Conservation (phyloP, 208 protist genomes). For the Trichomonas vaginalis region DNA sequence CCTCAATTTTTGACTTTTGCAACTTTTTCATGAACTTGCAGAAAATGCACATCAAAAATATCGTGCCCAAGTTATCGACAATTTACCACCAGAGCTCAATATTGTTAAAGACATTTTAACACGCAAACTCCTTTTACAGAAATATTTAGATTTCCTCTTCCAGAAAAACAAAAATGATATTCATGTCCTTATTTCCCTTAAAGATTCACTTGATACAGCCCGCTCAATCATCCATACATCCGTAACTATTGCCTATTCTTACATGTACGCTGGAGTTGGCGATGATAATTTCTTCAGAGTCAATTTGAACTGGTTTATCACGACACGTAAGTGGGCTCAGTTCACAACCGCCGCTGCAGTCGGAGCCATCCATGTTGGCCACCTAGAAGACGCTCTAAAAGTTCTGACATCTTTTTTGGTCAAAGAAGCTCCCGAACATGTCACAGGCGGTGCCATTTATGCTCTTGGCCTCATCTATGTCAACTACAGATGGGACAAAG, state of each 20-base stretch:
- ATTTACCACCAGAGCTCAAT: background rate
- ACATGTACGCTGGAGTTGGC: background rate
- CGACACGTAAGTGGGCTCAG: background rate
- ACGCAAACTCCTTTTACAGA: background rate
- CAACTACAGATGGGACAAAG: background rate
- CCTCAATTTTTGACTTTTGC: too few relatives aligned
- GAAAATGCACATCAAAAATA: slow-evolving; percentile 12
- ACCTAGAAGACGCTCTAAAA: background rate
- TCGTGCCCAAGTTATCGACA: background rate
- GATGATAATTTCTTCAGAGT: background rate
- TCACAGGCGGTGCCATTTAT: background rate
- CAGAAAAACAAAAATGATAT: background rate
- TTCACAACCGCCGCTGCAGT: background rate
- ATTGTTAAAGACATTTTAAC: background rate
- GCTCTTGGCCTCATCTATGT: background rate
- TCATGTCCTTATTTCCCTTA: background rate
- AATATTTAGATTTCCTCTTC: background rate
- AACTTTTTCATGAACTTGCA: slow-evolving; percentile 7
- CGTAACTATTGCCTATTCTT: background rate
- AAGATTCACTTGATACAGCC: background rate
- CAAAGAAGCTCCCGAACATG: background rate
- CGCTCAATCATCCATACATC: background rate
- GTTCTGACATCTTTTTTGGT: background rate
- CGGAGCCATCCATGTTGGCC: background rate
- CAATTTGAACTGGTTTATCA: background rate